These are phyloP conservation scores for Artemisia argyi DNA, from an alignment of 129 eudicot species.

Conservation along the genomic window DNA sequence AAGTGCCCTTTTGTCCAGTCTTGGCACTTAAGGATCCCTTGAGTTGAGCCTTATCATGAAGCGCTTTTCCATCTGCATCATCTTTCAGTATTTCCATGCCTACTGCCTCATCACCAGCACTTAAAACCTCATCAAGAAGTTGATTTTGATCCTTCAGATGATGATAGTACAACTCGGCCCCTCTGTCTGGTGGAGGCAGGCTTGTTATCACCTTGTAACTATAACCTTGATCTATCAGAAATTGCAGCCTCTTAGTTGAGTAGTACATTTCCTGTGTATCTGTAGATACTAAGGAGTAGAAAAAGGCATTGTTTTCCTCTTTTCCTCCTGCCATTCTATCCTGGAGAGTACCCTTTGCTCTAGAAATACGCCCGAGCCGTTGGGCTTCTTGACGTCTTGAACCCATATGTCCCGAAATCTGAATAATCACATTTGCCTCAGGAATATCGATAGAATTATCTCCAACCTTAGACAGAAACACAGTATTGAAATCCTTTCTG, in stretches of 20 bases:
- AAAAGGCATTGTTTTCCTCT: slow-evolving; percentile 96
- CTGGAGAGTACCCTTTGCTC: slow-evolving; percentile 95
- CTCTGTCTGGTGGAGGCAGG: too few species aligned
- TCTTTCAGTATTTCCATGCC: too few species aligned
- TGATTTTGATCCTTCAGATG: too few species aligned
- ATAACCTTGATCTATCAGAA: slow-evolving; percentile 90
- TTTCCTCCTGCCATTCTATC: slow-evolving; percentile 97
- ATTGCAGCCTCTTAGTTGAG: slow-evolving; percentile 93
- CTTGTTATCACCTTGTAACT: slow-evolving; percentile 40
- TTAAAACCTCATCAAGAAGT: too few species aligned
- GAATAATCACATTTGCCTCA: slow-evolving; percentile 96
- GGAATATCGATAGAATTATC: slow-evolving; percentile 97
- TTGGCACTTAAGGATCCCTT: too few species aligned
- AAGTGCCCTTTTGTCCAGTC: too few species aligned
- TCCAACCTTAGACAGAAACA: slow-evolving; percentile 95
- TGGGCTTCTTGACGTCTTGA: slow-evolving; percentile 99
- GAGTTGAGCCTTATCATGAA: too few species aligned
- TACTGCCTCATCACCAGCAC: too few species aligned
- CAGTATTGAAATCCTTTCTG: slow-evolving; percentile 75
- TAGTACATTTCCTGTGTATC: slow-evolving; percentile 99
- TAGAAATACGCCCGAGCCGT: slow-evolving; percentile 81
- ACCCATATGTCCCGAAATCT: slow-evolving; percentile 54
- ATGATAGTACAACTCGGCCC: too few species aligned
- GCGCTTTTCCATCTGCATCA: too few species aligned
- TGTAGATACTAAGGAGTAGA: slow-evolving; percentile 92